A percentile compares a stretch with the other conserved stretches of the same genome.
Conservation (phyloP, 352 stramenopile species). For the Peronospora farinosa region DNA sequence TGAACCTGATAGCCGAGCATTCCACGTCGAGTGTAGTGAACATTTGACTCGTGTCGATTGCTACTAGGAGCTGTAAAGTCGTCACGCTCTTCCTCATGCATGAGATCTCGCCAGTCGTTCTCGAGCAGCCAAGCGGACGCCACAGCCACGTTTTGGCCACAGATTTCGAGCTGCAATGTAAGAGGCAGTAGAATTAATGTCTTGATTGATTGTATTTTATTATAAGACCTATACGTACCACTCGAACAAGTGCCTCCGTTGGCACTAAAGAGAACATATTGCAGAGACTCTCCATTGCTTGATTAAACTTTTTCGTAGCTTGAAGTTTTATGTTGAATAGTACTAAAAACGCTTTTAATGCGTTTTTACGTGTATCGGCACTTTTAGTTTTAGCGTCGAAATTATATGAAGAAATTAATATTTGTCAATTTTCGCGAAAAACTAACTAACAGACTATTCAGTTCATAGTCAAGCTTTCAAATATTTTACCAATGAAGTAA, state of each 20-base stretch:
- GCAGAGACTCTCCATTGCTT: constrained; percentile 38
- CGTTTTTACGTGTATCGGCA: not conserved
- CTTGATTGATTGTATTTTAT: not conserved
- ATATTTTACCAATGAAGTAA: too few species aligned
- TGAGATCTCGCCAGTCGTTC: constrained; percentile 52
- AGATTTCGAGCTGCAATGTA: constrained; percentile 39
- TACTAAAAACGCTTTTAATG: too few species aligned
- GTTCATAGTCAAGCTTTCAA: not conserved
- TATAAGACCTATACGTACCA: constrained; percentile 20
- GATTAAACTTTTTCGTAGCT: not conserved
- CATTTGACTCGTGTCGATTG: not conserved
- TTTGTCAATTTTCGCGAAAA: too few species aligned
- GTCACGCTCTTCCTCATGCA: constrained; percentile 5
- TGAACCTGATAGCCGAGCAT: not conserved
- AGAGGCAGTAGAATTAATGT: not conserved
- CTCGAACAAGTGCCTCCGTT: constrained; percentile 25
- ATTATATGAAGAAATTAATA: too few species aligned
- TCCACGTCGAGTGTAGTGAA: not conserved
- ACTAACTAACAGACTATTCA: too few species aligned
- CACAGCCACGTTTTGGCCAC: constrained; percentile 41
- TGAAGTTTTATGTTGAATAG: not conserved
- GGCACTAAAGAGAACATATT: constrained; percentile 40
- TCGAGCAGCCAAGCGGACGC: constrained; percentile 54
- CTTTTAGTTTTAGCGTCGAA: too few species aligned
- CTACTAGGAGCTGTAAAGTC: not conserved